Evolutionary conservation across 1,139 yeast genomes (phyloP).

Genomic region (Yamadazyma taylorii): DNA sequence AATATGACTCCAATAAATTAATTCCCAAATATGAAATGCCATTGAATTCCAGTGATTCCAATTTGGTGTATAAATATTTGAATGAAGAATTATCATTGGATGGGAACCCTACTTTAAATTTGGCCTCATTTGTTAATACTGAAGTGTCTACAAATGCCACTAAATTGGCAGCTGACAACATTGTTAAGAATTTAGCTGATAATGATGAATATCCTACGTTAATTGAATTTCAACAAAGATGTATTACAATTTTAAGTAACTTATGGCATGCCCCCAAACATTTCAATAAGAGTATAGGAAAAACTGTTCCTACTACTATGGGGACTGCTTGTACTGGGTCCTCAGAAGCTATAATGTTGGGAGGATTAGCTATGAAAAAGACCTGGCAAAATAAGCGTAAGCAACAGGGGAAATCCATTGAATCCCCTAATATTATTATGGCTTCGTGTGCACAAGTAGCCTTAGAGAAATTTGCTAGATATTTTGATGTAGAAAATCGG

Average conservation of each 20-base stretch:
- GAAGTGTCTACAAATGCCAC: constrained; percentile 46
- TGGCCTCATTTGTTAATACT: constrained; percentile 90
- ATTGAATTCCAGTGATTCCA: constrained; percentile 49
- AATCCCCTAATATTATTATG: constrained; percentile 84
- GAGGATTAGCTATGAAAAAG: constrained; percentile 89
- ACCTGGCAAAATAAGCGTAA: constrained; percentile 73
- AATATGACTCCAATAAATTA: constrained; percentile 32
- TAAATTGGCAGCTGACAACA: constrained; percentile 61
- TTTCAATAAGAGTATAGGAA: constrained; percentile 28
- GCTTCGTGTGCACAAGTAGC: constrained; percentile 97
- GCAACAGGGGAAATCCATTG: constrained; percentile 57
- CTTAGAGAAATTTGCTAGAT: constrained; percentile 87
- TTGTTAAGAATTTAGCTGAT: constrained; percentile 88
- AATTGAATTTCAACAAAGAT: constrained; percentile 76
- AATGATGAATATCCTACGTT: constrained; percentile 91
- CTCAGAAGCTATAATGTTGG: constrained; percentile 90
- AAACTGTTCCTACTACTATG: constrained; percentile 45
- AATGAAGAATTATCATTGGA: constrained; percentile 77
- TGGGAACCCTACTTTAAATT: constrained; percentile 79
- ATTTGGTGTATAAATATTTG: constrained; percentile 60
- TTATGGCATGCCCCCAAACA: constrained; percentile 74
- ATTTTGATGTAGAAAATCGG: constrained; percentile 88
- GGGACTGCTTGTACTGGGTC: constrained; percentile 96
- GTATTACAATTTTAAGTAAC: constrained; percentile 75
- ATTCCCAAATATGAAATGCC: constrained; percentile 60